phyloP scores from a whole-genome alignment of 2,329 filamentous ascomycete genomes.

The Fusarium nelsonii region DNA sequence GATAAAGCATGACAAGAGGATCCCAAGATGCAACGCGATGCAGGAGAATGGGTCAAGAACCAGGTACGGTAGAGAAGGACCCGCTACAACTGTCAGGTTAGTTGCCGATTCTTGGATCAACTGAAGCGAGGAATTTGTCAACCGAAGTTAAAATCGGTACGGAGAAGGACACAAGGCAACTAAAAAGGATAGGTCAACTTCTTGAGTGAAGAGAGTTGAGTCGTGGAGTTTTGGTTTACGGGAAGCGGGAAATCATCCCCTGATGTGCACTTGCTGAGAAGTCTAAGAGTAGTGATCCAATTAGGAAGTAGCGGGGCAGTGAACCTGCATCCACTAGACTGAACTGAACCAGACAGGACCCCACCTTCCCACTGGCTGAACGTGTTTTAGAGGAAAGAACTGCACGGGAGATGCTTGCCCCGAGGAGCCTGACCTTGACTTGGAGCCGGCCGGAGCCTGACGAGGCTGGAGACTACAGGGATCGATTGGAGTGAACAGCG shows the following conservation, averaged over 20 bases:
- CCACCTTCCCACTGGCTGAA: not conserved
- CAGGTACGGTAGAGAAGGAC: conserved; percentile 8
- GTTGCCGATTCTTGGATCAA: not conserved
- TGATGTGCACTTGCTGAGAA: conserved; percentile 12
- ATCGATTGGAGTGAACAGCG: not conserved
- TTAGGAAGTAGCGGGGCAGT: not conserved
- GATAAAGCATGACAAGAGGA: conserved; percentile 9
- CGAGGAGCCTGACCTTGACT: conserved; percentile 11
- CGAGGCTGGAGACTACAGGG: not conserved
- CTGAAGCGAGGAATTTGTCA: not conserved
- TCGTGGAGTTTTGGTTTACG: conserved; percentile 32
- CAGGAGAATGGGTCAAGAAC: conserved; percentile 26
- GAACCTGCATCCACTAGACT: not conserved
- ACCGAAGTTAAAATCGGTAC: not conserved
- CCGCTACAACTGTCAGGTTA: conserved; percentile 36
- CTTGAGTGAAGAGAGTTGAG: not conserved
- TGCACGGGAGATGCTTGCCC: conserved; percentile 8
- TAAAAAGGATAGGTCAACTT: no score
- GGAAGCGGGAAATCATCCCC: conserved; percentile 29
- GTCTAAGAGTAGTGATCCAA: not conserved
- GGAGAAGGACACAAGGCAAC: not conserved
- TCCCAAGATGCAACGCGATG: conserved; percentile 11
- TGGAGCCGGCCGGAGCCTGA: conserved; percentile 2
- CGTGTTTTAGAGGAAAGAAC: not conserved
- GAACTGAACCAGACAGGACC: not conserved